Percentiles rank a stretch among this genome's conserved stretches.
These are phyloP conservation scores for Sugiyamaella grinbergsii DNA, from an alignment of 1,139 yeast genomes.

Conservation along the genomic window DNA sequence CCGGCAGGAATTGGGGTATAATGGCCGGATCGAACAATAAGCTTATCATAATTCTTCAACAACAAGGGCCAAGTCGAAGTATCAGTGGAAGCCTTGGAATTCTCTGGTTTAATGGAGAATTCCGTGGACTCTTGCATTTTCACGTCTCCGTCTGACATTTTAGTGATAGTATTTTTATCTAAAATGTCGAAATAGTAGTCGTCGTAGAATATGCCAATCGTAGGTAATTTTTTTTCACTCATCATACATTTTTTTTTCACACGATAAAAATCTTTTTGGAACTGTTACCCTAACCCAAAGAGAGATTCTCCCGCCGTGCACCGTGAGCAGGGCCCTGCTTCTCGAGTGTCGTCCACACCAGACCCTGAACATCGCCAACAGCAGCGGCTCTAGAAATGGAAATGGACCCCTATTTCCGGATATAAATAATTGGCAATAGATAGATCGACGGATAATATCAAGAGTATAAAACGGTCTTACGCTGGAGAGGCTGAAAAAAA, in stretches of 20 bases:
- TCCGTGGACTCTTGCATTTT: constrained; percentile 40
- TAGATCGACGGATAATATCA: too few relatives aligned
- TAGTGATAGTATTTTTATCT: background rate
- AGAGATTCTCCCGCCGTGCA: background rate
- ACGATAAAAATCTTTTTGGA: constrained; percentile 13
- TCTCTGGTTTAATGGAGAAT: constrained; percentile 82
- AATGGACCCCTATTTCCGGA: too few relatives aligned
- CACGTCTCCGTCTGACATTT: constrained; percentile 31
- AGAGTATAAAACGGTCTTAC: too few relatives aligned
- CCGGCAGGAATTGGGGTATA: constrained; percentile 97
- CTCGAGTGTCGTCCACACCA: too few relatives aligned
- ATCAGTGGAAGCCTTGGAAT: constrained; percentile 70
- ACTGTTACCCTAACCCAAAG: constrained; percentile 14
- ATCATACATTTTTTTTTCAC: background rate
- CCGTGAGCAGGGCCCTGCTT: too few relatives aligned
- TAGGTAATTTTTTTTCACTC: background rate
- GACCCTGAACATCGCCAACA: too few relatives aligned
- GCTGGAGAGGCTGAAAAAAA: background rate
- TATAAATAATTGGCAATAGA: too few relatives aligned
- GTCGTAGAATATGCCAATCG: background rate
- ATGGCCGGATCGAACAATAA: constrained; percentile 92
- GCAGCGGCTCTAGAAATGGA: too few relatives aligned
- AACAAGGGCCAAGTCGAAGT: constrained; percentile 95
- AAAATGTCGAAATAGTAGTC: constrained; percentile 3
- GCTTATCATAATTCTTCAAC: constrained; percentile 89